Percentiles rank a stretch among this genome's conserved stretches.
Conservation (phyloP, 768 basidiomycete genomes). For the Coprinopsis sp. region DNA sequence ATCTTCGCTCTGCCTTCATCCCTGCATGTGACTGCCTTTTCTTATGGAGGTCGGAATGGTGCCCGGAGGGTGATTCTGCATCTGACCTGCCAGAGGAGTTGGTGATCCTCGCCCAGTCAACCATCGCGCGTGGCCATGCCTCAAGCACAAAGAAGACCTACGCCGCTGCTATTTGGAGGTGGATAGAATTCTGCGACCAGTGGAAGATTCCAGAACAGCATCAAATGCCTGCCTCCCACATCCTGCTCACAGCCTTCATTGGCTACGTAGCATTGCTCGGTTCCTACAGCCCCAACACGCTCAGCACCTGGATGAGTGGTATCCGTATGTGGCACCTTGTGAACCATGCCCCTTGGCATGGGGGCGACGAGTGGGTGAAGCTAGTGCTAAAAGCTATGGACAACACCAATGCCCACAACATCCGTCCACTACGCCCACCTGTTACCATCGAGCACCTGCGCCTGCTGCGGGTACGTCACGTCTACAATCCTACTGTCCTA, state of each 20-base stretch:
- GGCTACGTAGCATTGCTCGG: not conserved
- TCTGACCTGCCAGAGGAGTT: constrained; percentile 1
- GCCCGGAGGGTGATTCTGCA: not conserved
- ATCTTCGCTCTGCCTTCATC: too few species aligned
- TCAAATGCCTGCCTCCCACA: constrained; percentile 17
- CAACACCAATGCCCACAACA: constrained; percentile 18
- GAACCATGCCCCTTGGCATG: constrained; percentile 31
- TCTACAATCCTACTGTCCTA: not conserved
- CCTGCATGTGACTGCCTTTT: too few species aligned
- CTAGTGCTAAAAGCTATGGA: constrained; percentile 12
- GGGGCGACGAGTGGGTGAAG: constrained; percentile 22
- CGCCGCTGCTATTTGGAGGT: constrained; percentile 16
- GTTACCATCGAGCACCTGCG: constrained; percentile 31
- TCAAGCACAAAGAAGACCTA: constrained; percentile 11
- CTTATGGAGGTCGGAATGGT: too few species aligned
- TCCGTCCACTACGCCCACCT: constrained; percentile 21
- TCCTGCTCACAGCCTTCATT: constrained; percentile 14
- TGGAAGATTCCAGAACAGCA: constrained; percentile 11
- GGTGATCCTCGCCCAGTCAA: constrained; percentile 4
- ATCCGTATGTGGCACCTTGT: constrained; percentile 33
- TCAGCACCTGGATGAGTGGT: constrained; percentile 31
- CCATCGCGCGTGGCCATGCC: constrained; percentile 3
- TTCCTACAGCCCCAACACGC: constrained; percentile 14
- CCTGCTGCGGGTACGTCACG: constrained; percentile 13
- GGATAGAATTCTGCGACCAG: constrained; percentile 21